Base-by-base conservation (phyloP, 1,284 basidiomycete genomes). In the Microbotryomycetes sp. region DNA sequence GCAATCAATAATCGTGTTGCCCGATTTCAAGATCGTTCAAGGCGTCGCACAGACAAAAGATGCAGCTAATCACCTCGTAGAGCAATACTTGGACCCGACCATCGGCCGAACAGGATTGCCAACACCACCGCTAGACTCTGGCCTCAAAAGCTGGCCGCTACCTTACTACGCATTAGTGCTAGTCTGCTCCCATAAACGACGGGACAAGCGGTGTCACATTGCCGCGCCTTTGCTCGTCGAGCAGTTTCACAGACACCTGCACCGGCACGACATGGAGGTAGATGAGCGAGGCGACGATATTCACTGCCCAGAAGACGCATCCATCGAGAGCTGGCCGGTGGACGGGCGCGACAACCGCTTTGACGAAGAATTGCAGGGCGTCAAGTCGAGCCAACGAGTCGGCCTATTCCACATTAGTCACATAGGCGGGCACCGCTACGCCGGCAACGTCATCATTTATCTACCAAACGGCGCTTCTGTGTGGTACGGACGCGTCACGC, bases 401-500 rank as follows among this genome's bases (percentile, higher is more conserved):
- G 85, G 93, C 50, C 85, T 97, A 61, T 79, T 96, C 71, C 85
- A 83, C 72, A 87, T 85, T 65, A 92, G 88, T 28, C 93, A 96
- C 76, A 81, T 91, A 51, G 66, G 66, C 1, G 58, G 50, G 9
- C 92, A 96, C 78, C 86, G 86, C 67, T 96, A 86, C 73, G 86
- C 89, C 21, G 93, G 93, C 27, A 93, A 94, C 72, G 87, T 90
- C 70, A 85, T 93, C 61, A 88, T 94, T 71, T 86, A 89, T 75
- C 87, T 86, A 61, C 91, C 92, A 0, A 83, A 85, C 59, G 91
- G 91, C 18, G 81, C 85, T 27, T 84, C 85, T 50, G 81, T 94
- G 27, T 93, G 91, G 84, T 96, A 96, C 72, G 93, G 92, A n/a
- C 85, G 93, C 31, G 90, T 94, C 2, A 86, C 87, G 45, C 85